Evolutionary conservation across 305 asterid species (phyloP).

Genomic region (Plantago lanceolata): DNA sequence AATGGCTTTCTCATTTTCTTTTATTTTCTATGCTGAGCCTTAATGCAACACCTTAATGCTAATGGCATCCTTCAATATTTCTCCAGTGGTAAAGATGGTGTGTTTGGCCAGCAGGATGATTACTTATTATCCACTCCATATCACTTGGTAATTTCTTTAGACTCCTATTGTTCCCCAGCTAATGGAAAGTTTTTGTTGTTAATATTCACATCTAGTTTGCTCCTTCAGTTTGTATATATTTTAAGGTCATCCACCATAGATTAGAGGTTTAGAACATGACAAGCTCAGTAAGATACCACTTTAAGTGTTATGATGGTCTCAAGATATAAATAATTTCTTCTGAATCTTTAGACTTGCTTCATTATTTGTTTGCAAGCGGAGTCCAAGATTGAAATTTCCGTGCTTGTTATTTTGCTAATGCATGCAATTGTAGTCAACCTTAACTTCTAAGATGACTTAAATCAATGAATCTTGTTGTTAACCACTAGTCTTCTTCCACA

Average conservation of each 20-base stretch:
- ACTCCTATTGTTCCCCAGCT: slow-evolving; percentile 14
- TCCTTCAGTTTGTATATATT: not conserved
- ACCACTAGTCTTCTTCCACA: not conserved
- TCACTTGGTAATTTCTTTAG: slow-evolving; percentile 71
- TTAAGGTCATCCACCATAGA: not conserved
- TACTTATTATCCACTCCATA: slow-evolving; percentile 86
- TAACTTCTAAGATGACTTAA: not conserved
- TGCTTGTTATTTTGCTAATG: not conserved
- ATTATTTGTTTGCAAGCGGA: not conserved
- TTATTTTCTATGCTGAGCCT: slow-evolving; percentile 1
- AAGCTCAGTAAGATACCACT: no score
- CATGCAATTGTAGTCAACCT: not conserved
- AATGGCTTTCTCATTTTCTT: not conserved
- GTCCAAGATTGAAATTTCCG: not conserved
- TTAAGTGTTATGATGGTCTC: not conserved
- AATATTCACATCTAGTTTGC: not conserved
- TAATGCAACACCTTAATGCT: slow-evolving; percentile 9
- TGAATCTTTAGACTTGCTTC: not conserved
- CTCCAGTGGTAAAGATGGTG: slow-evolving; percentile 88
- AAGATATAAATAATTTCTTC: not conserved
- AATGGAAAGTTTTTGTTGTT: slow-evolving; percentile 6
- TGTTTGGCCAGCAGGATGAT: slow-evolving; percentile 80
- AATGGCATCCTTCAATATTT: slow-evolving; percentile 21
- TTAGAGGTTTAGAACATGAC: not conserved
- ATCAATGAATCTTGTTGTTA: not conserved